Evolutionary conservation across 2,329 filamentous ascomycete genomes (phyloP).

Genomic region (Monascus ruber): DNA sequence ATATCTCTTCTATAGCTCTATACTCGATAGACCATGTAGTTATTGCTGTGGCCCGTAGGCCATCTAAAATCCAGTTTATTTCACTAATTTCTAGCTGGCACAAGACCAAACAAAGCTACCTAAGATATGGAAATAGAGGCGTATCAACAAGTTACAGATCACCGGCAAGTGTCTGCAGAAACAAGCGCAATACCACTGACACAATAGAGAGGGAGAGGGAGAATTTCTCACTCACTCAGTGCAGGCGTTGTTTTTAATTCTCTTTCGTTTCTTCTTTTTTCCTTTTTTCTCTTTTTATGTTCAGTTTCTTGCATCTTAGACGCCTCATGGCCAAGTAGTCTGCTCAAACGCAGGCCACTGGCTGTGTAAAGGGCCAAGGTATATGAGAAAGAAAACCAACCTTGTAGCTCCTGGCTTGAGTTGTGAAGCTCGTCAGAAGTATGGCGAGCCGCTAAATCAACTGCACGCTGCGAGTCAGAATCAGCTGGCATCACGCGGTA

Average conservation of each 20-base stretch:
- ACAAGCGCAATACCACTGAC: constrained; percentile 1
- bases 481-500: constrained; percentile 10
- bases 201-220: constrained; percentile 1
- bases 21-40: background rate
- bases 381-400: constrained; percentile 16
- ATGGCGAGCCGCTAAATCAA: constrained; percentile 9
- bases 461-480: constrained; percentile 12
- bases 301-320: too few relatives aligned
- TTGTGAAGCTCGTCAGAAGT: constrained; percentile 7
- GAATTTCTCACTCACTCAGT: background rate
- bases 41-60: constrained; percentile 9
- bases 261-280: too few relatives aligned
- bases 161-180: constrained; percentile 2
- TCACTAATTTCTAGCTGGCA: constrained; percentile 10
- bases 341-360: too few relatives aligned
- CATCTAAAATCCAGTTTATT: constrained; percentile 14
- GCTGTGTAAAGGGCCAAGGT: background rate
- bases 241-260: too few relatives aligned
- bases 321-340: too few relatives aligned
- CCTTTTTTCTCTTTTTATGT: too few relatives aligned
- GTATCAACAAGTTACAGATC: constrained; percentile 12
- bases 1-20: too few relatives aligned
- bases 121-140: constrained; percentile 3
- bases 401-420: constrained; percentile 18
- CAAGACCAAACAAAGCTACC: constrained; percentile 7